phyloP scores from a whole-genome alignment of 495 filamentous ascomycete genomes.

The Rostrohypoxylon terebratum region DNA sequence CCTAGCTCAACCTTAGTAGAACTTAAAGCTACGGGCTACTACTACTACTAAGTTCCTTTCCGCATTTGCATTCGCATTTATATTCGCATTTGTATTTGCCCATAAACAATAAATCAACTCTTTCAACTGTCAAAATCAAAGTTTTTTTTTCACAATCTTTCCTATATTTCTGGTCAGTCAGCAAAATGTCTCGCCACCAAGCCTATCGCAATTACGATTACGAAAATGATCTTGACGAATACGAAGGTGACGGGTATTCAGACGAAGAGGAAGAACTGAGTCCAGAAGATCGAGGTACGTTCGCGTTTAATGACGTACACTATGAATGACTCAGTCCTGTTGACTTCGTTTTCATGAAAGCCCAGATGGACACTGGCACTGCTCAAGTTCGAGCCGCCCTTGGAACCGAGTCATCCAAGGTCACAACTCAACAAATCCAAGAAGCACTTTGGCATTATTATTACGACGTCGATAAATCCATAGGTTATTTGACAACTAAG shows the following conservation, averaged over 20 bases:
- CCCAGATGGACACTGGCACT: slow-evolving; percentile 67
- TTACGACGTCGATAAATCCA: slow-evolving; percentile 87
- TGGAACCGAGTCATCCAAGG: slow-evolving; percentile 60
- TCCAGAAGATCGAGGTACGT: slow-evolving; percentile 69
- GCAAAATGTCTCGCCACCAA: slow-evolving; percentile 72
- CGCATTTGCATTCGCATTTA: no score
- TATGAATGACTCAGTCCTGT: slow-evolving; percentile 3
- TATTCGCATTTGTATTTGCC: no score
- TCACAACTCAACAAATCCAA: slow-evolving; percentile 79
- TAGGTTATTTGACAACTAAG: slow-evolving; percentile 78
- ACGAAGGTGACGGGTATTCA: slow-evolving; percentile 63
- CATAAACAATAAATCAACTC: no score
- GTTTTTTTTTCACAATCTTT: neutral
- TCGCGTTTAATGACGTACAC: no score
- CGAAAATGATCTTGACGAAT: slow-evolving; percentile 71
- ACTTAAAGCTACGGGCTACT: no score
- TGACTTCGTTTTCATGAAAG: slow-evolving; percentile 26
- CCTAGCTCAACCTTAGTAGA: no score
- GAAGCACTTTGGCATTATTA: slow-evolving; percentile 96
- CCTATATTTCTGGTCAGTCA: no score
- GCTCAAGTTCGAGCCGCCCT: slow-evolving; percentile 66
- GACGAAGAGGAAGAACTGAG: slow-evolving; percentile 64
- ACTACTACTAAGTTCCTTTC: no score
- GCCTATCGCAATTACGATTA: slow-evolving; percentile 70
- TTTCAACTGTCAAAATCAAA: neutral